Base-by-base conservation (phyloP, 306 rosid genomes). In the Ammopiptanthus mongolicus region DNA sequence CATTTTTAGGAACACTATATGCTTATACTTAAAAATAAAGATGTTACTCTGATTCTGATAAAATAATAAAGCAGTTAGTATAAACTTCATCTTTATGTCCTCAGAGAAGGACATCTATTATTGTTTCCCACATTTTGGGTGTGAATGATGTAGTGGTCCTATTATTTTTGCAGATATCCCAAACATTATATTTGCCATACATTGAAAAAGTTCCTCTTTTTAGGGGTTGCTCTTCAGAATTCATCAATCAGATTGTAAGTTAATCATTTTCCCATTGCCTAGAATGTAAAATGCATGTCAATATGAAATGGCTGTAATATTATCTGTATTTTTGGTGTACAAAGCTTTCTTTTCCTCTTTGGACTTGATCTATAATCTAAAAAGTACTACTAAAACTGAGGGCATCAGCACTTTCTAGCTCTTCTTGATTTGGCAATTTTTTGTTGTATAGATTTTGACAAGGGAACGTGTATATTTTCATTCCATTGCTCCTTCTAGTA, bases 181-280 rank as follows among this genome's bases (percentile, higher is more conserved):
- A 92, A 86, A 83, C 87, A 15, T 81, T 95, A 73, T 95, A 95
- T 82, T 77, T 85, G 84, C 84, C 96, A 11, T 81, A 57, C 68
- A 55, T 95, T 46, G 81, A 82, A 78, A 81, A 86, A 5, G 97
- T 91, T 71, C 19, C 87, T 67, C 89, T 95, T 33, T 92, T 95
- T 76, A 86, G 69, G 73, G 95, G 86, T 41, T 95, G 99, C 82
- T 87, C 97, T 31, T 57, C 86, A 19, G 99, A 95, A 82, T 95
- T 95, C 85, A 85, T 95, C 91, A 90, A 90, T 80, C 99, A 95
- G 82, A 92, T 95, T 12, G 99, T 95, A 78, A 86, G 97, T 74
- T 74, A 58, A 62, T 23, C 53, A 15, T 14, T 51, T 69, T 23
- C 14, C 56, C 63, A 39, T 60, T 75, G 13, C 34, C 36, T 25